A percentile compares a stretch with the other conserved stretches of the same genome.
phyloP scores from a whole-genome alignment of 768 basidiomycete genomes.

The Tulasnella sp. region DNA sequence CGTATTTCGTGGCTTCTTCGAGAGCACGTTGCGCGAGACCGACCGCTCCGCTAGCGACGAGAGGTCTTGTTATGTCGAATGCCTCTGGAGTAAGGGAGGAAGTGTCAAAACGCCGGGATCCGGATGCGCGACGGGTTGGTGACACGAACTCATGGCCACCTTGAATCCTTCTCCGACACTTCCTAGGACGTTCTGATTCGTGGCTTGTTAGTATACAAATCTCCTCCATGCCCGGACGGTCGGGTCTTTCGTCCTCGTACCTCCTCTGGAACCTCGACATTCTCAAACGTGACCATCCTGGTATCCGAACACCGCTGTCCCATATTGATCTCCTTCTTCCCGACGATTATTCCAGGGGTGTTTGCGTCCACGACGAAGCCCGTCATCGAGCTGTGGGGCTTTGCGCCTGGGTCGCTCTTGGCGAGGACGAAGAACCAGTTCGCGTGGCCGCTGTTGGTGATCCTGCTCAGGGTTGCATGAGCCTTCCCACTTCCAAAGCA shows the following conservation, averaged over 20 bases:
- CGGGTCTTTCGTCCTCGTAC: neutral
- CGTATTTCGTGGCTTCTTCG: conserved; percentile 41
- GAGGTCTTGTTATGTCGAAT: conserved; percentile 41
- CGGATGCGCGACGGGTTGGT: neutral
- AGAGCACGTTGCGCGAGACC: conserved; percentile 40
- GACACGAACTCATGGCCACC: conserved; percentile 31
- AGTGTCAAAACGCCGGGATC: neutral
- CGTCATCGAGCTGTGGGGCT: conserved; percentile 36
- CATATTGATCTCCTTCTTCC: conserved; percentile 29
- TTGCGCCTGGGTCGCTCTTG: conserved; percentile 36
- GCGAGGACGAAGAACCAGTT: conserved; percentile 44
- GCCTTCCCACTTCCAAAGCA: neutral
- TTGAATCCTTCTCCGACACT: conserved; percentile 39
- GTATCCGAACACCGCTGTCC: conserved; percentile 41
- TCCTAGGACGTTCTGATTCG: conserved; percentile 37
- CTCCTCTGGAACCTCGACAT: conserved; percentile 34
- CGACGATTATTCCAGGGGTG: conserved; percentile 35
- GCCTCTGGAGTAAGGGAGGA: conserved; percentile 35
- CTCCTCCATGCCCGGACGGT: neutral
- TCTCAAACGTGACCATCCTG: conserved; percentile 39
- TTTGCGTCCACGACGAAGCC: conserved; percentile 41
- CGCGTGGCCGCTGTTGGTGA: conserved; percentile 39
- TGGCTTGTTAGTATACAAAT: neutral
- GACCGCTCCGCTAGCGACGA: conserved; percentile 40
- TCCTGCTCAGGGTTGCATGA: conserved; percentile 24